These are phyloP conservation scores for Fusarium sp. DNA, from an alignment of 2,329 filamentous ascomycete genomes.

Conservation along the genomic window DNA sequence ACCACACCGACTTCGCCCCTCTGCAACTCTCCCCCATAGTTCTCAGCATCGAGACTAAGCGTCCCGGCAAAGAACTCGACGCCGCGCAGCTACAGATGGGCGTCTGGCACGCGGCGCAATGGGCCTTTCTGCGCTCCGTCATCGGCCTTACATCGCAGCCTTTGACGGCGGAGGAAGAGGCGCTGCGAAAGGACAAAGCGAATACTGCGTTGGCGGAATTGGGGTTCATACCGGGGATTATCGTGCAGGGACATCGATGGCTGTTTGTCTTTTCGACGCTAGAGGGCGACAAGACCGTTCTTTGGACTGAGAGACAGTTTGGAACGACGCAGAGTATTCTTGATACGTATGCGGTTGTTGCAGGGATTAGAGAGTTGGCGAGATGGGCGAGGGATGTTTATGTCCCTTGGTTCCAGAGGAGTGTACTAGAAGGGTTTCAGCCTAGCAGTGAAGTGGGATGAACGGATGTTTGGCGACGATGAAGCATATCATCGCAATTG, in stretches of 20 bases:
- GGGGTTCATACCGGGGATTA: slow-evolving; percentile 39
- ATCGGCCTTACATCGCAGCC: background rate
- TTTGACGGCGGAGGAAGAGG: background rate
- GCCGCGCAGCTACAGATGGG: slow-evolving; percentile 31
- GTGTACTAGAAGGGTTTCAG: slow-evolving; percentile 7
- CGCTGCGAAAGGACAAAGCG: background rate
- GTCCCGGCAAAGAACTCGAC: slow-evolving; percentile 18
- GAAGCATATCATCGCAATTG: no score
- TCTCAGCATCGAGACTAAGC: slow-evolving; percentile 37
- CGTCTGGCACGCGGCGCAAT: slow-evolving; percentile 34
- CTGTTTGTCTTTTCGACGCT: slow-evolving; percentile 39
- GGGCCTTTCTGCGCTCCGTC: slow-evolving; percentile 20
- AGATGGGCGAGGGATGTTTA: slow-evolving; percentile 33
- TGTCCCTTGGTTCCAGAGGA: slow-evolving; percentile 31
- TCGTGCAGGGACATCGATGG: slow-evolving; percentile 39
- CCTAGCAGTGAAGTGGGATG: background rate
- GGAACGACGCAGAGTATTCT: slow-evolving; percentile 33
- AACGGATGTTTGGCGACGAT: background rate
- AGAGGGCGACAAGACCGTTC: slow-evolving; percentile 21
- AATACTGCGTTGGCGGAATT: background rate
- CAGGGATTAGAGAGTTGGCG: slow-evolving; percentile 29
- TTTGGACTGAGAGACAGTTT: slow-evolving; percentile 37
- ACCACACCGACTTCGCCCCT: slow-evolving; percentile 30
- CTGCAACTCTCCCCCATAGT: slow-evolving; percentile 25
- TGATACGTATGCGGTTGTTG: slow-evolving; percentile 32